Conservation (phyloP, 352 stramenopile species). For the Globisporangium parvum region DNA sequence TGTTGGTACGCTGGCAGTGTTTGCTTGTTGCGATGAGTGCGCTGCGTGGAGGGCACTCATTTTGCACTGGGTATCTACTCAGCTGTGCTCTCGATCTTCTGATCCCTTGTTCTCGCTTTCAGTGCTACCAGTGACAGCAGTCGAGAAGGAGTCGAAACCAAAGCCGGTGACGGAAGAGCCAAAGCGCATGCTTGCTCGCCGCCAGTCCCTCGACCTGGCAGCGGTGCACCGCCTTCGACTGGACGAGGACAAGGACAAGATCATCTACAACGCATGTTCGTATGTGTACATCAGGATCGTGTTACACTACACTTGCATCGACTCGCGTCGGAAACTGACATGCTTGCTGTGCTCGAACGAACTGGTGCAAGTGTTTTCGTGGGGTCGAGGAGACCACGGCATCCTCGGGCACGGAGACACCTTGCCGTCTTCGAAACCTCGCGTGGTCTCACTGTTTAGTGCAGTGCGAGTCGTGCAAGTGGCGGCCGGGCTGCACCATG, state of each 20-base stretch:
- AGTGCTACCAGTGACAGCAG: constrained; percentile 14
- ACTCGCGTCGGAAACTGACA: neutral
- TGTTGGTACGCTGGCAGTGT: constrained; percentile 27
- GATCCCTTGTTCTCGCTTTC: neutral
- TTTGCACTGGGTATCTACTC: no score
- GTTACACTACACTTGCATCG: no score
- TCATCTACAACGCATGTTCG: constrained; percentile 7
- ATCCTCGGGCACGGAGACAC: constrained; percentile 53
- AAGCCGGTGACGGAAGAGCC: constrained; percentile 10
- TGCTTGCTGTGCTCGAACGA: neutral
- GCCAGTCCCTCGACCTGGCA: constrained; percentile 17
- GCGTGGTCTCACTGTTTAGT: constrained; percentile 52
- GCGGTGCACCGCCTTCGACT: constrained; percentile 10
- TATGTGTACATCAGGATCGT: neutral
- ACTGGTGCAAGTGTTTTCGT: constrained; percentile 47
- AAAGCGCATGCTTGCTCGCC: constrained; percentile 10
- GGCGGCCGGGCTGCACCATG: constrained; percentile 48
- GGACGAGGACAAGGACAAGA: constrained; percentile 7
- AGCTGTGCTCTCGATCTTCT: neutral
- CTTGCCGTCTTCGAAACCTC: constrained; percentile 28
- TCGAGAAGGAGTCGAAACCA: constrained; percentile 8
- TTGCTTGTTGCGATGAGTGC: neutral
- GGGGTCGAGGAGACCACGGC: constrained; percentile 56
- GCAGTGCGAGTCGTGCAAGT: constrained; percentile 43
- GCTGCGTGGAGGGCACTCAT: neutral